These are phyloP conservation scores for Corchorus capsularis DNA, from an alignment of 345 rosid species.

Conservation along the genomic window DNA sequence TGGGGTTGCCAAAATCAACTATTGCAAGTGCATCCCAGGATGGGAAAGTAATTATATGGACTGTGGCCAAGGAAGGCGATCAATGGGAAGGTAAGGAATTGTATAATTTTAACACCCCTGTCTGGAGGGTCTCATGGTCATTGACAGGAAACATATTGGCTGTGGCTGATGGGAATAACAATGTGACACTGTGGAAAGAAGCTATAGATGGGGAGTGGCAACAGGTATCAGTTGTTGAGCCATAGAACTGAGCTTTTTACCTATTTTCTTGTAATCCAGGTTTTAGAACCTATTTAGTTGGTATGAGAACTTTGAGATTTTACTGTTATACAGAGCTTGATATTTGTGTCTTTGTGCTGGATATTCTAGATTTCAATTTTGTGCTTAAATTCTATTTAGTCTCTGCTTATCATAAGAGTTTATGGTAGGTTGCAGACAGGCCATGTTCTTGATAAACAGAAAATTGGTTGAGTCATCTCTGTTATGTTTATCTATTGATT, in stretches of 20 bases:
- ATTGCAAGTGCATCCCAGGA: constrained; percentile 30
- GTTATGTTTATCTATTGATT: no score
- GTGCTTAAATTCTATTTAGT: background rate
- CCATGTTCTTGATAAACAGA: background rate
- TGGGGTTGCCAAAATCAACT: constrained; percentile 28
- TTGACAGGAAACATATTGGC: constrained; percentile 25
- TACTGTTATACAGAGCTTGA: background rate
- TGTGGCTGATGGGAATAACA: constrained; percentile 28
- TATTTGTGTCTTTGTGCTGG: constrained; percentile 1
- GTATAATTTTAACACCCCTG: constrained; percentile 23
- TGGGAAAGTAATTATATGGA: constrained; percentile 28
- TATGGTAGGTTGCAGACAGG: background rate
- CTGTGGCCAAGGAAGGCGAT: constrained; percentile 25
- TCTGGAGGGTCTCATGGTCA: constrained; percentile 29
- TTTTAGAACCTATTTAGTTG: background rate
- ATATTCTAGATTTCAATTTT: background rate
- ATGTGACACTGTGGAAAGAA: constrained; percentile 27
- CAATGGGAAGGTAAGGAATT: constrained; percentile 23
- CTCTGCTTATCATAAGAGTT: background rate
- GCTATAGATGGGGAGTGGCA: constrained; percentile 32
- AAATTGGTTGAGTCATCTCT: background rate
- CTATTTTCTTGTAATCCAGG: background rate
- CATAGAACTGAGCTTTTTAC: background rate
- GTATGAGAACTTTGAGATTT: background rate
- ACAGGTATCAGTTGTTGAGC: constrained; percentile 20